phyloP scores from a whole-genome alignment of 2,329 filamentous ascomycete genomes.

The Annulohypoxylon truncatum region DNA sequence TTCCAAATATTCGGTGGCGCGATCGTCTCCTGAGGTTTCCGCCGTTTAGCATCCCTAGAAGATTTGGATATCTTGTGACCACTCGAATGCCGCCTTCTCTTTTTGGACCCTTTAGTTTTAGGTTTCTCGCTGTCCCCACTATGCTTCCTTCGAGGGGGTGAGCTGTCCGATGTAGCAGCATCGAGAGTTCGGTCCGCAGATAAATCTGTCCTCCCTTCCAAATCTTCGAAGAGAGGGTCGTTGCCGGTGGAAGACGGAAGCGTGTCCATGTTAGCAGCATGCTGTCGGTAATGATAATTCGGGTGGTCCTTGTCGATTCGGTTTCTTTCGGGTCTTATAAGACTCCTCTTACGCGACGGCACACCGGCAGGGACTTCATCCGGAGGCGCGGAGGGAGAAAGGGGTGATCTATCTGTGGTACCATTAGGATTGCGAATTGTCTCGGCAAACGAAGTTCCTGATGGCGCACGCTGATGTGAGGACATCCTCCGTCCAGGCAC shows the following conservation, averaged over 20 bases:
- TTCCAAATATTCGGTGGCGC: constrained; percentile 92
- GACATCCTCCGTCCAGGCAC: constrained; percentile 54
- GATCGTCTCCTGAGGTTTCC: constrained; percentile 70
- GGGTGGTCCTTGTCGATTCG: constrained; percentile 88
- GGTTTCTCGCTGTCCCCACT: constrained; percentile 55
- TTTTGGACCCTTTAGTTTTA: constrained; percentile 50
- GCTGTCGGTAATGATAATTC: constrained; percentile 95
- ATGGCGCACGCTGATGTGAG: constrained; percentile 67
- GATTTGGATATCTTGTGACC: constrained; percentile 74
- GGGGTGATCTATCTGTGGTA: constrained; percentile 66
- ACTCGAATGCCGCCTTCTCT: constrained; percentile 59
- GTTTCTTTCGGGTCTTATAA: constrained; percentile 89
- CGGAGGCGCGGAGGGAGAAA: constrained; percentile 60
- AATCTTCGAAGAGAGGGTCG: constrained; percentile 85
- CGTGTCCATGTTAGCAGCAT: constrained; percentile 92
- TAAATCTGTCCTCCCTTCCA: constrained; percentile 72
- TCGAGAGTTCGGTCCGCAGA: constrained; percentile 62
- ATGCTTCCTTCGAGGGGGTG: constrained; percentile 53
- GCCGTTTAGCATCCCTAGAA: constrained; percentile 62
- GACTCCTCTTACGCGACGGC: constrained; percentile 79
- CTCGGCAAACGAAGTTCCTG: constrained; percentile 68
- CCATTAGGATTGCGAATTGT: constrained; percentile 66
- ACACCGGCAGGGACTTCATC: constrained; percentile 48
- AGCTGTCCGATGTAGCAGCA: constrained; percentile 57
- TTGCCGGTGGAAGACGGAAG: constrained; percentile 92